Base-by-base conservation (phyloP, 345 rosid genomes). In the Aegle marmelos region DNA sequence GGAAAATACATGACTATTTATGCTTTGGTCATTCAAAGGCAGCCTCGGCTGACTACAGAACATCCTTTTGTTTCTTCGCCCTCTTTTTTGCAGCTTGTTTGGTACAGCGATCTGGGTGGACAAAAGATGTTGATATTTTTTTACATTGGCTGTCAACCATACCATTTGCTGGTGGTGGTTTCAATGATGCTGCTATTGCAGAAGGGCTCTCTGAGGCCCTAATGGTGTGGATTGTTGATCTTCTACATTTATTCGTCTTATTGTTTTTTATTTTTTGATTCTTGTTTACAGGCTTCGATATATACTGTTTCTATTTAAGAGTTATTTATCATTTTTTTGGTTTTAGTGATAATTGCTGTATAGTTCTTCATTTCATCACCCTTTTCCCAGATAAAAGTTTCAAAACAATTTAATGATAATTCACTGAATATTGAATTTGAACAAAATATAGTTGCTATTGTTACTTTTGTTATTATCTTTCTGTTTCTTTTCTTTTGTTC, bases 121-220 rank as follows among this genome's bases (percentile, higher is more conserved):
- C 99, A 78, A 91, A 83, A 82, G 90, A 96, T 83, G 91, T 90
- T 79, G 94, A 91, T 73, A 81, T 80, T 72, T 96, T 96, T 85
- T 78, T 93, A 84, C 88, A 90, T 2, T 94, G 98, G 98, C 90
- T 96, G 68, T 89, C 87, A 25, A 86, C 90, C 66, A 81, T 96
- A 69, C 91, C 92, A 30, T 94, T 94, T 88, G 76, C 87, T 72
- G 98, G 98, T 81, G 98, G 97, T 81, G 98, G 98, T 87, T 96
- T 96, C 82, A 88, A 80, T 79, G 97, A 96, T 75, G 98, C 88
- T 79, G 99, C 98, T 53, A 92, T 95, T 80, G 99, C 99, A 2
- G 98, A 96, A 87, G 98, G 99, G 75, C 97, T 96, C 81, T 86
- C 98, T 70, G 98, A 96, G 85, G 98, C 99, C 68, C 78, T 94